phyloP scores from a whole-genome alignment of 805 yeast species.

The Tetrapisispora phaffii region DNA sequence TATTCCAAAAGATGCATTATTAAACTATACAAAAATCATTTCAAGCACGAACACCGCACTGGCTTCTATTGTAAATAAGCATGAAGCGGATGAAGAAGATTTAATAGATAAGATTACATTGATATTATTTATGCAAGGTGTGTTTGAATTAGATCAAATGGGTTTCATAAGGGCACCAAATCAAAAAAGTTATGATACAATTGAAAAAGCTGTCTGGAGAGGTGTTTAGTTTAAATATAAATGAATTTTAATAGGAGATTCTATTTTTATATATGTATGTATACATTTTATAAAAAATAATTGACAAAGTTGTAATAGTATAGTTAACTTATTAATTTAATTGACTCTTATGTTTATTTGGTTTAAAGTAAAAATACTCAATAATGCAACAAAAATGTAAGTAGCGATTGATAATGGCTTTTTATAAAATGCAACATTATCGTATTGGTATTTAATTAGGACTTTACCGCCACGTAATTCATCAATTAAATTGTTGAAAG shows the following conservation, averaged over 20 bases:
- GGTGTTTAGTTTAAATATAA: slow-evolving; percentile 28
- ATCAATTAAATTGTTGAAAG: slow-evolving; percentile 55
- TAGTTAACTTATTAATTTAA: slow-evolving; percentile 21
- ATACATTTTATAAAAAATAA: slow-evolving; percentile 9
- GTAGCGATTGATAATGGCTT: slow-evolving; percentile 63
- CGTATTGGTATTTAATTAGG: slow-evolving; percentile 52
- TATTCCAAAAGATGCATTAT: slow-evolving; percentile 28
- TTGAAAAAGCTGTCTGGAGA: slow-evolving; percentile 29
- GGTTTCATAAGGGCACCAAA: slow-evolving; percentile 59
- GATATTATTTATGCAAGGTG: slow-evolving; percentile 66
- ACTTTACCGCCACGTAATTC: slow-evolving; percentile 50
- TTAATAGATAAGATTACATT: slow-evolving; percentile 56
- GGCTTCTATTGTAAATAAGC: slow-evolving; percentile 16
- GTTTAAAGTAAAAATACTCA: slow-evolving; percentile 41
- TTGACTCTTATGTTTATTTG: slow-evolving; percentile 36
- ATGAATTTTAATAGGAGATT: slow-evolving; percentile 10
- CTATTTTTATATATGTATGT: slow-evolving; percentile 2
- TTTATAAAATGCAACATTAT: slow-evolving; percentile 40
- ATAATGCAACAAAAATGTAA: slow-evolving; percentile 49
- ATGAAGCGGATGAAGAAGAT: slow-evolving; percentile 19
- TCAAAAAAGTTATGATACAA: slow-evolving; percentile 25
- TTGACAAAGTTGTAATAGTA: slow-evolving; percentile 33
- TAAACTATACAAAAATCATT: slow-evolving; percentile 18
- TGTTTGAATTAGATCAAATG: slow-evolving; percentile 57
- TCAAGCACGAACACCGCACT: slow-evolving; percentile 22